Percentiles rank a stretch among this genome's conserved stretches.
phyloP scores from a whole-genome alignment of 176 grass and related monocot species.

The Phyllostachys edulis region DNA sequence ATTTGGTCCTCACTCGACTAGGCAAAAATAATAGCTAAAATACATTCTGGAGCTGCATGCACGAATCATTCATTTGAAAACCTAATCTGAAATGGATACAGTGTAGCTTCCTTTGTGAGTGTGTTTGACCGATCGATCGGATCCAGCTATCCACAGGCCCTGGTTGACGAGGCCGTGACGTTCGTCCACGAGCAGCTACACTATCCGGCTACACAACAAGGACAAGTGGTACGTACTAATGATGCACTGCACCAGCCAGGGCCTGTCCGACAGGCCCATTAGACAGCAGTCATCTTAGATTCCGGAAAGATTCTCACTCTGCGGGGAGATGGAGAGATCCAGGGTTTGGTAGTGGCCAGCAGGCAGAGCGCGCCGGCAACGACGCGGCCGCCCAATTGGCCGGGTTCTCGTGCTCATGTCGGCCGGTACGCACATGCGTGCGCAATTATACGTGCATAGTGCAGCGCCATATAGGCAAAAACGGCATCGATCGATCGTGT shows the following conservation, averaged over 20 bases:
- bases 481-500: neutral
- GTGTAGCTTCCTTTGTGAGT: too few relatives aligned
- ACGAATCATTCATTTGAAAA: too few relatives aligned
- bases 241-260: slow-evolving; percentile 1
- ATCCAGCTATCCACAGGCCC: too few relatives aligned
- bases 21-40: too few relatives aligned
- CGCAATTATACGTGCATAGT: neutral
- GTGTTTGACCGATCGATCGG: too few relatives aligned
- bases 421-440: neutral
- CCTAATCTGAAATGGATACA: too few relatives aligned
- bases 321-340: neutral
- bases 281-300: neutral
- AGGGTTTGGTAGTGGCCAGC: neutral
- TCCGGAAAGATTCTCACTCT: neutral
- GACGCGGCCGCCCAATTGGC: neutral
- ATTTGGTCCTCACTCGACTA: too few relatives aligned
- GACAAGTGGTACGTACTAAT: neutral
- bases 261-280: neutral
- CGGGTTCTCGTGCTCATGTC: neutral
- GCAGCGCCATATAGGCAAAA: neutral
- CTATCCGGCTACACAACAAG: neutral
- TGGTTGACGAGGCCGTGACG: neutral
- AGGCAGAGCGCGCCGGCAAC: neutral
- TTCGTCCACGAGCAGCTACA: neutral
- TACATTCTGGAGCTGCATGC: too few relatives aligned